A percentile compares a stretch with the other conserved stretches of the same genome.
phyloP scores from a whole-genome alignment of 768 basidiomycete species.

The Cyclocybe aegerita region DNA sequence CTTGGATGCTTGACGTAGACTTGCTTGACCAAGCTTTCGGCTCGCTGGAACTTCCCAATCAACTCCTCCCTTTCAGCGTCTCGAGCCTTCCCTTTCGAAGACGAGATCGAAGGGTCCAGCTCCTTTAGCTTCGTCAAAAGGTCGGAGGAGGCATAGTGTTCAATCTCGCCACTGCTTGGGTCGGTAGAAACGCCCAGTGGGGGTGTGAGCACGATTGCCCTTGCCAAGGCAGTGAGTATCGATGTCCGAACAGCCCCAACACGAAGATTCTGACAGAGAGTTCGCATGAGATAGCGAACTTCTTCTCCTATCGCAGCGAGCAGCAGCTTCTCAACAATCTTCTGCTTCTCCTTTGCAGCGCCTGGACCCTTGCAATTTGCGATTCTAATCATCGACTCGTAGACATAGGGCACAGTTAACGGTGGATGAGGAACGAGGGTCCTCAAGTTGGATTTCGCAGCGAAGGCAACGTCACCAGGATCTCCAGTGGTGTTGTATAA shows the following conservation, averaged over 20 bases:
- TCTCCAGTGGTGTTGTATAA: slow-evolving; percentile 79
- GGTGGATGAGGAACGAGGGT: slow-evolving; percentile 74
- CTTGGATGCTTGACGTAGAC: slow-evolving; percentile 81
- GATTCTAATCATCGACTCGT: slow-evolving; percentile 66
- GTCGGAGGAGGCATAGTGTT: slow-evolving; percentile 22
- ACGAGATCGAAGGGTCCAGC: not conserved
- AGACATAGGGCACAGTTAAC: slow-evolving; percentile 63
- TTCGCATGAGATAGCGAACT: slow-evolving; percentile 78
- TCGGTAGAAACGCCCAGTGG: slow-evolving; percentile 17
- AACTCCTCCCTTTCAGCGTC: slow-evolving; percentile 36
- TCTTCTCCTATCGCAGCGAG: slow-evolving; percentile 87
- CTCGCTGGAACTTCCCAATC: slow-evolving; percentile 43
- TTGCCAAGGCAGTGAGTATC: slow-evolving; percentile 75
- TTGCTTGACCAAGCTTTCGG: slow-evolving; percentile 65
- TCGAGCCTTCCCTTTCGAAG: slow-evolving; percentile 19
- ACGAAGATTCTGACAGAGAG: slow-evolving; percentile 70
- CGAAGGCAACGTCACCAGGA: slow-evolving; percentile 85
- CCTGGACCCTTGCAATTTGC: slow-evolving; percentile 71
- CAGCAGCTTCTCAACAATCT: slow-evolving; percentile 78
- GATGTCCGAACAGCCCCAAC: slow-evolving; percentile 89
- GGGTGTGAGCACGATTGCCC: slow-evolving; percentile 69
- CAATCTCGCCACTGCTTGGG: no score
- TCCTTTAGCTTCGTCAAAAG: slow-evolving; percentile 25
- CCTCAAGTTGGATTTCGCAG: slow-evolving; percentile 74
- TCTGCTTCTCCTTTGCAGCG: slow-evolving; percentile 73